phyloP scores from a whole-genome alignment of 2,329 filamentous ascomycete species.

The Thielaviopsis ethacetica region DNA sequence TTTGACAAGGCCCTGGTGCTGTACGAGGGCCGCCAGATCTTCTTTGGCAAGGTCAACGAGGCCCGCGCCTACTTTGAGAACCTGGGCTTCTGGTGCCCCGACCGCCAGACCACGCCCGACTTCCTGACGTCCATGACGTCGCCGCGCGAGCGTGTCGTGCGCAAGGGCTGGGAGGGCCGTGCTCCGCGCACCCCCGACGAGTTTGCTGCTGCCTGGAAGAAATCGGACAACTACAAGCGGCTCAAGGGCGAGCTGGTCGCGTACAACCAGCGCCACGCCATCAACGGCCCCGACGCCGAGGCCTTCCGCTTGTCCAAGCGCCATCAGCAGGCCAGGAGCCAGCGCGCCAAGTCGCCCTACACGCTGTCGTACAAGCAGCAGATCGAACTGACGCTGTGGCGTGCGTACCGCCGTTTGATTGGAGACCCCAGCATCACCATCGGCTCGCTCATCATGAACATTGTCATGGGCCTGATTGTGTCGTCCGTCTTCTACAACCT shows the following conservation, averaged over 20 bases:
- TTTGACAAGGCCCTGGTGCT: slow-evolving; percentile 44
- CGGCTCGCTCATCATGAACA: slow-evolving; percentile 53
- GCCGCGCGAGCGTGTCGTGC: slow-evolving; percentile 36
- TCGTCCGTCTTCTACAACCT: slow-evolving; percentile 70
- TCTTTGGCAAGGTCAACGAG: slow-evolving; percentile 41
- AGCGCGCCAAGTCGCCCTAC: slow-evolving; percentile 59
- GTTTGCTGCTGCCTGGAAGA: slow-evolving; percentile 42
- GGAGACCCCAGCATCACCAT: slow-evolving; percentile 64
- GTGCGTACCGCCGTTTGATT: slow-evolving; percentile 60
- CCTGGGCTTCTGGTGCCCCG: slow-evolving; percentile 50
- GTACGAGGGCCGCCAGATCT: slow-evolving; percentile 46
- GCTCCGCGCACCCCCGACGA: slow-evolving; percentile 45
- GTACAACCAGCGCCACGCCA: slow-evolving; percentile 34
- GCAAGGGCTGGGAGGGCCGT: slow-evolving; percentile 37
- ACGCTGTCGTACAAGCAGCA: slow-evolving; percentile 67
- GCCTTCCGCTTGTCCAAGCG: slow-evolving; percentile 38
- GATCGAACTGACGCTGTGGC: slow-evolving; percentile 60
- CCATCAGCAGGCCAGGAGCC: slow-evolving; percentile 37
- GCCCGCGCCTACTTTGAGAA: slow-evolving; percentile 50
- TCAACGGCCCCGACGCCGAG: slow-evolving; percentile 38
- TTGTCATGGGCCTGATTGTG: slow-evolving; percentile 61
- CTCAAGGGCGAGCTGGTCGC: slow-evolving; percentile 33
- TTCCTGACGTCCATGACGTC: slow-evolving; percentile 58
- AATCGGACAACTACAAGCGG: slow-evolving; percentile 28
- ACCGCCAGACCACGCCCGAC: slow-evolving; percentile 52